These are phyloP conservation scores for Pythium sp. DNA, from an alignment of 352 stramenopile species.

Conservation along the genomic window DNA sequence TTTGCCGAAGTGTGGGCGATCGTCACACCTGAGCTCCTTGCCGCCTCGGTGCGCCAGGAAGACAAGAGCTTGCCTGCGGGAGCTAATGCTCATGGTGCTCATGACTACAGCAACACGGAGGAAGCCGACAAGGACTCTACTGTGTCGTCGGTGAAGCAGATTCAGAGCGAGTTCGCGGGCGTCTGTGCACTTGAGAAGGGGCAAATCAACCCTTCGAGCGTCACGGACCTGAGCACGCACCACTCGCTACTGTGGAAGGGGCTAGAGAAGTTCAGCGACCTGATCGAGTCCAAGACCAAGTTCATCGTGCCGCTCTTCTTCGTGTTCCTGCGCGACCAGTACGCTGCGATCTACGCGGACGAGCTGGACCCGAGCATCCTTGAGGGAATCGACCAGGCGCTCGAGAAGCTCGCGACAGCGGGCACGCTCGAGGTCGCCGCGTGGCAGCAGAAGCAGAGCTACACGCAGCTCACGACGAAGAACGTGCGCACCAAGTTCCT, in stretches of 20 bases:
- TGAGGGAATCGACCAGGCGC: constrained; percentile 40
- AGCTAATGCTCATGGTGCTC: not conserved
- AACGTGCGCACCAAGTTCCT: constrained; percentile 77
- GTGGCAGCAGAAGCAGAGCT: constrained; percentile 31
- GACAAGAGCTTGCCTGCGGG: constrained; percentile 6
- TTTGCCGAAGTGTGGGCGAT: constrained; percentile 68
- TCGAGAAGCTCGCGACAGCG: constrained; percentile 38
- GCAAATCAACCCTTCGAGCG: constrained; percentile 33
- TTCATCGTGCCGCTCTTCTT: constrained; percentile 87
- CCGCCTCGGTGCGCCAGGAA: constrained; percentile 45
- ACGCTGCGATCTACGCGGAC: constrained; percentile 68
- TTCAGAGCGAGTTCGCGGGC: constrained; percentile 45
- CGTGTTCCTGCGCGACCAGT: constrained; percentile 81
- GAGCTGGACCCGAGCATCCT: constrained; percentile 51
- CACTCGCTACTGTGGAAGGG: constrained; percentile 82
- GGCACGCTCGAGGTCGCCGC: constrained; percentile 17
- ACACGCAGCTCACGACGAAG: constrained; percentile 61
- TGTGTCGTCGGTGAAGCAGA: constrained; percentile 23
- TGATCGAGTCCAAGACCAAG: constrained; percentile 82
- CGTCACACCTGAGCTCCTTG: constrained; percentile 49
- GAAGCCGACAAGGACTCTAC: not conserved
- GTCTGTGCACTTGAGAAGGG: constrained; percentile 61
- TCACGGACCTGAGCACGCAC: constrained; percentile 71
- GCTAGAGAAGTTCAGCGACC: constrained; percentile 66
- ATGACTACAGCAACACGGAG: not conserved